These are phyloP conservation scores for Blastomyces emzantsi DNA, from an alignment of 2,329 filamentous ascomycete genomes.

Conservation along the genomic window DNA sequence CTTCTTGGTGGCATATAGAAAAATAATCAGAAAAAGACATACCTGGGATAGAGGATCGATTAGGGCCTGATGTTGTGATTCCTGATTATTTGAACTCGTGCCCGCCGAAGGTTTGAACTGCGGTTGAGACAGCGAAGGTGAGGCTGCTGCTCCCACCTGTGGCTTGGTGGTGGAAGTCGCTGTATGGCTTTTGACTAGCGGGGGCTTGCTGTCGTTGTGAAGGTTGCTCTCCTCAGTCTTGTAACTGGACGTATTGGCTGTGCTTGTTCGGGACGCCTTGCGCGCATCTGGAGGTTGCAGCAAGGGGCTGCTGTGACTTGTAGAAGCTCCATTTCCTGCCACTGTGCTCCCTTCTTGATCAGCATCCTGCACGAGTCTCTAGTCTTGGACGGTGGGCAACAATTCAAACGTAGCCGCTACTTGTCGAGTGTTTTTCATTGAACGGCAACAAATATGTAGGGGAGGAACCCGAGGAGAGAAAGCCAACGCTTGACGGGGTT, in stretches of 20 bases:
- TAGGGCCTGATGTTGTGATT: constrained; percentile 7
- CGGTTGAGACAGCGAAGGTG: neutral
- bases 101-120: neutral
- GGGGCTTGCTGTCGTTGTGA: constrained; percentile 6
- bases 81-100: neutral
- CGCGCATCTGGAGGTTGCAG: neutral
- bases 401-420: neutral
- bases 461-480: neutral
- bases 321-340: neutral
- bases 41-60: constrained; percentile 63
- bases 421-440: neutral
- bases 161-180: neutral
- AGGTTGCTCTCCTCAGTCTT: neutral
- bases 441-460: neutral
- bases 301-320: neutral
- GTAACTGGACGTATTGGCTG: neutral
- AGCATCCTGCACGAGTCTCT: neutral
- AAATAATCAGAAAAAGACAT: constrained; percentile 22
- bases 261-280: neutral
- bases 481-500: neutral
- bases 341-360: neutral
- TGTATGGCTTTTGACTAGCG: neutral
- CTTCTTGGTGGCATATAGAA: neutral
- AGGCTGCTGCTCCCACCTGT: neutral
- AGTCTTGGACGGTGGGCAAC: neutral